Percentiles rank a stretch among this genome's conserved stretches.
phyloP scores from a whole-genome alignment of 805 yeast species.

The Gaillardinia entomophila region DNA sequence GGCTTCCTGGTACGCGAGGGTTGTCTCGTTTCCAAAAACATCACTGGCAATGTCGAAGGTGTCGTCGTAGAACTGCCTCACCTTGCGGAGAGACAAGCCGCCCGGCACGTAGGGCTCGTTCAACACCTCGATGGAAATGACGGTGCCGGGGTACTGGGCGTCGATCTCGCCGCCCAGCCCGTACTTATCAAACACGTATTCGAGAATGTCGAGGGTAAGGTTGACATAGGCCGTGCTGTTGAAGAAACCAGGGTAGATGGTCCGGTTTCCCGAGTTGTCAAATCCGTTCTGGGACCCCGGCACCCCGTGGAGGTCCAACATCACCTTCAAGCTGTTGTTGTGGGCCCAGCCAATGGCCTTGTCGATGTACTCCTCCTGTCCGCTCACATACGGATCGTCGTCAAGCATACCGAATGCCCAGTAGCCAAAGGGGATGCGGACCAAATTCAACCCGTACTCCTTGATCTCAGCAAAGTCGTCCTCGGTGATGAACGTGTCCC shows the following conservation, averaged over 20 bases:
- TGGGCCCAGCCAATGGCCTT: slow-evolving; percentile 74
- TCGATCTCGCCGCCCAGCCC: slow-evolving; percentile 37
- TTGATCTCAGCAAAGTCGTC: slow-evolving; percentile 59
- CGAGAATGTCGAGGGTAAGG: slow-evolving; percentile 51
- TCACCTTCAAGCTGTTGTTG: slow-evolving; percentile 57
- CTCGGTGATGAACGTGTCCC: slow-evolving; percentile 75
- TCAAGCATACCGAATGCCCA: slow-evolving; percentile 74
- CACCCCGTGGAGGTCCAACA: slow-evolving; percentile 95
- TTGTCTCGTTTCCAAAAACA: slow-evolving; percentile 42
- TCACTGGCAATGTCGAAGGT: slow-evolving; percentile 65
- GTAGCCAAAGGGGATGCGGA: slow-evolving; percentile 89
- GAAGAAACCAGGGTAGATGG: slow-evolving; percentile 40
- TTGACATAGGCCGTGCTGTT: slow-evolving; percentile 48
- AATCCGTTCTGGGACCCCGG: slow-evolving; percentile 96
- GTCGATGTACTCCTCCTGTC: slow-evolving; percentile 70
- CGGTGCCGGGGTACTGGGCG: slow-evolving; percentile 52
- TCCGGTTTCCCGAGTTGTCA: slow-evolving; percentile 88
- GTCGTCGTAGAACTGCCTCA: slow-evolving; percentile 53
- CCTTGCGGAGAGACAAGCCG: slow-evolving; percentile 46
- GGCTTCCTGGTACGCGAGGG: slow-evolving; percentile 78
- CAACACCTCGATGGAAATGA: slow-evolving; percentile 76
- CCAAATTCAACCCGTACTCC: slow-evolving; percentile 67
- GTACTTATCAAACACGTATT: slow-evolving; percentile 54
- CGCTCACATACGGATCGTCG: slow-evolving; percentile 81
- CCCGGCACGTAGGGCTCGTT: slow-evolving; percentile 86